Base-by-base conservation (phyloP, 2,329 filamentous ascomycete genomes). In the Penicillium sp. region DNA sequence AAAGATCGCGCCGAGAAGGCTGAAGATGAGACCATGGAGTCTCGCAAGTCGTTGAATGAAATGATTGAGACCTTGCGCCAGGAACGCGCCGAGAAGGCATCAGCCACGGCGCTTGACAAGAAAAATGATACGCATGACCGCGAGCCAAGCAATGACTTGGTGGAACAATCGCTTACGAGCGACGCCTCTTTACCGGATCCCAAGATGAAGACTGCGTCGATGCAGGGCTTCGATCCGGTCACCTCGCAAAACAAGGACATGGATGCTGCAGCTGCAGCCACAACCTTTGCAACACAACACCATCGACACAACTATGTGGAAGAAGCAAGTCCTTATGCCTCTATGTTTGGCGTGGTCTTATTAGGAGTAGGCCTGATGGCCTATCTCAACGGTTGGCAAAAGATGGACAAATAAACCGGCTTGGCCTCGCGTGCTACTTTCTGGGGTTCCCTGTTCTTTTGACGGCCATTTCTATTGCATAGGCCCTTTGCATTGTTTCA, bases 331-430 rank as follows among this genome's bases (percentile, higher is more conserved):
- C 87, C 87, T 15, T 91, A 90, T 63, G 84, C 85, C 35, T 89
- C 85, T 2, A 88, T 91, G 79, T 70, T 93, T 40, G 85, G 87
- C 10, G 87, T 93, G 29, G 87, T 93, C 24, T 69, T 93, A 49
- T 73, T 93, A 53, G 87, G 87, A 29, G 84, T 93, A 72, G 85
- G 87, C 13, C 68, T 93, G 56, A 93, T 93, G 87, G 86, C 85
- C 37, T 90, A 89, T 69, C 77, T 93, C 59, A 93, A 93, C 63
- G 84, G 85, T 45, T 91, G 86, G 86, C 85, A 88, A 61, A 76
- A 75, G 61, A 66, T 72, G 48, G 76, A 77, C 53, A 71, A 70
- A 64, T 76, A 65, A 61, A 42, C 26, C 32, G 33, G 38, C 37
- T 43, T 53, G 40, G 47, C 31, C 32, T 48, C 28, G 21, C 43